These are phyloP conservation scores for Actinidia arguta DNA, from an alignment of 179 eudicot species.

Conservation along the genomic window DNA sequence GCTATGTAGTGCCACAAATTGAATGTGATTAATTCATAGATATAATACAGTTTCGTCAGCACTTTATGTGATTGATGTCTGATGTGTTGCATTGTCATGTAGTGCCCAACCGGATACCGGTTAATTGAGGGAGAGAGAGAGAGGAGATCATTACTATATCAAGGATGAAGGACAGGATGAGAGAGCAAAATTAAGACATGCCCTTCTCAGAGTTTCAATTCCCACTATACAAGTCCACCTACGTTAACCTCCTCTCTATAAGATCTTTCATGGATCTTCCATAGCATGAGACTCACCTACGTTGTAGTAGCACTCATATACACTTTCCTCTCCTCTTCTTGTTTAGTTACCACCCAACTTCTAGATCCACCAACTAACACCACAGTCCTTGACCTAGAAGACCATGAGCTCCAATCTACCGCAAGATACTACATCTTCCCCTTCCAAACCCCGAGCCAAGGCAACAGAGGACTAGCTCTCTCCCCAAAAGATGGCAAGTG, in stretches of 20 bases:
- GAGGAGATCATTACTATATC: too few relatives aligned
- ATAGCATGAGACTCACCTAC: neutral
- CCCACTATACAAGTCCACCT: neutral
- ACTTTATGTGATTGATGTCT: too few relatives aligned
- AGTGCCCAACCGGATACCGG: too few relatives aligned
- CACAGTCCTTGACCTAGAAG: conserved; percentile 35
- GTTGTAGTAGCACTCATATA: neutral
- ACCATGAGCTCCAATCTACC: conserved; percentile 30
- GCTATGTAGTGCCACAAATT: too few relatives aligned
- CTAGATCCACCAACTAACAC: neutral
- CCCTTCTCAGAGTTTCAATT: neutral
- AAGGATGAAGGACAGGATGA: too few relatives aligned
- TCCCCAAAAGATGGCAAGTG: conserved; percentile 28
- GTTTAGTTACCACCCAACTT: neutral
- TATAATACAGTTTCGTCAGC: too few relatives aligned
- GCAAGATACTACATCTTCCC: conserved; percentile 33
- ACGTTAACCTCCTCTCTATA: neutral
- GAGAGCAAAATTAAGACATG: too few relatives aligned
- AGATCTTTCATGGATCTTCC: too few relatives aligned
- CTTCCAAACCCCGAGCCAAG: neutral
- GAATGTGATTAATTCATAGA: too few relatives aligned
- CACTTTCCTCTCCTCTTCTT: conserved; percentile 1
- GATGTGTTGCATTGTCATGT: too few relatives aligned
- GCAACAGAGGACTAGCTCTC: conserved; percentile 40
- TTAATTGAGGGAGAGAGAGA: too few relatives aligned